These are phyloP conservation scores for Dendrobium officinale DNA, from an alignment of 106 monocot genomes.

Conservation along the genomic window DNA sequence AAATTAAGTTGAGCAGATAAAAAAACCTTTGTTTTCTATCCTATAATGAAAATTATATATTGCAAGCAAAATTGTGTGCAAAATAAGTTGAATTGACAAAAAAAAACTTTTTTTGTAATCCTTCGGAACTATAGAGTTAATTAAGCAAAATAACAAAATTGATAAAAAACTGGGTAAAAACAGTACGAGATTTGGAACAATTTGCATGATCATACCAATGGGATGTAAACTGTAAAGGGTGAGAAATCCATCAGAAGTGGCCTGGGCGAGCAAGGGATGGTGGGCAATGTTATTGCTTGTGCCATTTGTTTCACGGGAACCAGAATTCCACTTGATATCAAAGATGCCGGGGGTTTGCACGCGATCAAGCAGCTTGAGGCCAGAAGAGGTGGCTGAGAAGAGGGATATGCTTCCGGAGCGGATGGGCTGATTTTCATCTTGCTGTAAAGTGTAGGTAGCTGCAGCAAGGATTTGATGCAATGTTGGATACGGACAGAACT, in stretches of 20 bases:
- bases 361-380: conserved; percentile 32
- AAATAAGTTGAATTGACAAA: neutral
- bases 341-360: conserved; percentile 44
- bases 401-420: conserved; percentile 56
- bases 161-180: no score
- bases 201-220: neutral
- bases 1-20: neutral
- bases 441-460: conserved; percentile 57
- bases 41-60: conserved; percentile 23
- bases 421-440: conserved; percentile 26
- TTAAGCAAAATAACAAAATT: neutral
- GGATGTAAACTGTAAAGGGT: conserved; percentile 30
- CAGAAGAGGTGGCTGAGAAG: conserved; percentile 23
- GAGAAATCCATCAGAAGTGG: conserved; percentile 65
- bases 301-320: neutral
- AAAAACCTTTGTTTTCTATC: neutral
- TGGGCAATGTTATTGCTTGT: neutral
- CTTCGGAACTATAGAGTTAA: neutral
- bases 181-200: neutral
- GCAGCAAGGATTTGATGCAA: conserved; percentile 45
- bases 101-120: neutral
- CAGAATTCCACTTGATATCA: conserved; percentile 58
- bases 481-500: conserved; percentile 46
- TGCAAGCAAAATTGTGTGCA: neutral
- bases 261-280: conserved; percentile 60